Conservation (phyloP, 2,329 filamentous ascomycete species). For the Trichoderma cornu-damae region DNA sequence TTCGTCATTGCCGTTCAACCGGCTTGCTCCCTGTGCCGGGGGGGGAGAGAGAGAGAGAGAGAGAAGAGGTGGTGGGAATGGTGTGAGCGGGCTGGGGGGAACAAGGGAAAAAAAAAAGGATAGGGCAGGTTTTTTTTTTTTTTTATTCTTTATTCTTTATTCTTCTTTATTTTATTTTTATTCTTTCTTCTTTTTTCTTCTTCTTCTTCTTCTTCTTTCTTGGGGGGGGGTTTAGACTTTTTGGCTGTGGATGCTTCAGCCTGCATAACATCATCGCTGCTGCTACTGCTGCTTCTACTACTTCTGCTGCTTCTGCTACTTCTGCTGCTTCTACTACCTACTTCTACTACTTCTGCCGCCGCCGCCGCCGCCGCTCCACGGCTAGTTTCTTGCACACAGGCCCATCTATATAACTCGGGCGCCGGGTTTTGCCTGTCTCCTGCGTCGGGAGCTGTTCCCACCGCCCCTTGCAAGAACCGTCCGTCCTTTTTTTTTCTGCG, state of each 20-base stretch:
- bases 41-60: slow-evolving; percentile 6
- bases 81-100: not conserved
- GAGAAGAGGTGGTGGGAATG: too few species aligned
- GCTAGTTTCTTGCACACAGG: not conserved
- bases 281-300: too few species aligned
- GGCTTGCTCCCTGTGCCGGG: not conserved
- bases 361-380: too few species aligned
- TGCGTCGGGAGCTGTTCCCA: not conserved
- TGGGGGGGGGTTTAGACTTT: slow-evolving; percentile 1
- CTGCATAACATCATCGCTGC: too few species aligned
- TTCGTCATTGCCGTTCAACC: slow-evolving; percentile 11
- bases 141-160: too few species aligned
- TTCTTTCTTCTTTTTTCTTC: too few species aligned
- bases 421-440: slow-evolving; percentile 1
- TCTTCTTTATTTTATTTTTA: too few species aligned
- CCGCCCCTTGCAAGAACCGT: not conserved
- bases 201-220: too few species aligned
- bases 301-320: too few species aligned
- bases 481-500: not conserved
- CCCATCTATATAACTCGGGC: slow-evolving; percentile 3
- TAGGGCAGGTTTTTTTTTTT: too few species aligned
- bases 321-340: too few species aligned
- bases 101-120: not conserved
- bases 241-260: slow-evolving; percentile 2
- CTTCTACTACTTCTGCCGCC: too few species aligned